phyloP scores from a whole-genome alignment of 2,329 filamentous ascomycete genomes.

The Talaromyces sp. region DNA sequence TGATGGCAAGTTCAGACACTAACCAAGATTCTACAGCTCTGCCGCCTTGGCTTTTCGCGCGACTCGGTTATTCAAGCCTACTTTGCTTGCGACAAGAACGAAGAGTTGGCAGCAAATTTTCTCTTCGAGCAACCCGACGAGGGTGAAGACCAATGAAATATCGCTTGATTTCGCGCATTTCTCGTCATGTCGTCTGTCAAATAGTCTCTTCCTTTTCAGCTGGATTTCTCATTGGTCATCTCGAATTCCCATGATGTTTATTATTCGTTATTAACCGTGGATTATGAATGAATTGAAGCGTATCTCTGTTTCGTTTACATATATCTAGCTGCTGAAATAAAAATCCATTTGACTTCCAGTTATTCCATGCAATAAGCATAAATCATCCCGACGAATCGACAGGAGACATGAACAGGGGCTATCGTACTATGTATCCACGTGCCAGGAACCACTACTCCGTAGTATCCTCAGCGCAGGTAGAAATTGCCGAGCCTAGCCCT shows the following conservation, averaged over 20 bases:
- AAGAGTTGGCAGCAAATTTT: slow-evolving; percentile 97
- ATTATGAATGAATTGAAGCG: slow-evolving; percentile 16
- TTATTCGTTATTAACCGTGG: slow-evolving; percentile 15
- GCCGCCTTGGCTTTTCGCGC: slow-evolving; percentile 86
- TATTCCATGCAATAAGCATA: neutral
- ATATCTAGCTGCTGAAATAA: neutral
- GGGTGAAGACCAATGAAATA: slow-evolving; percentile 48
- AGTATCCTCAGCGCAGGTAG: neutral
- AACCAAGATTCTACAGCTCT: slow-evolving; percentile 60
- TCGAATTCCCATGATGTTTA: slow-evolving; percentile 17
- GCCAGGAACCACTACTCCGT: neutral
- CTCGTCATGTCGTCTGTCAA: slow-evolving; percentile 11
- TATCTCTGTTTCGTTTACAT: slow-evolving; percentile 1
- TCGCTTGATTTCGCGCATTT: neutral
- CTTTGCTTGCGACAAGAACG: slow-evolving; percentile 99
- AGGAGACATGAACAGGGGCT: neutral
- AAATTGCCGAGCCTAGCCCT: slow-evolving; percentile 5
- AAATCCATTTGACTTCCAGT: neutral
- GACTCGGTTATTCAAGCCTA: slow-evolving; percentile 96
- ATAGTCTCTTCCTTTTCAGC: slow-evolving; percentile 11
- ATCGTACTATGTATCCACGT: too few species aligned
- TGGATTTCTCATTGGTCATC: slow-evolving; percentile 8
- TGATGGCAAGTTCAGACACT: neutral
- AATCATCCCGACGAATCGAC: neutral
- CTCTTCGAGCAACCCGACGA: slow-evolving; percentile 96